A percentile compares a stretch with the other conserved stretches of the same genome.
Evolutionary conservation across 2,329 filamentous ascomycete species (phyloP).

Genomic region (Monosporascus sp.): DNA sequence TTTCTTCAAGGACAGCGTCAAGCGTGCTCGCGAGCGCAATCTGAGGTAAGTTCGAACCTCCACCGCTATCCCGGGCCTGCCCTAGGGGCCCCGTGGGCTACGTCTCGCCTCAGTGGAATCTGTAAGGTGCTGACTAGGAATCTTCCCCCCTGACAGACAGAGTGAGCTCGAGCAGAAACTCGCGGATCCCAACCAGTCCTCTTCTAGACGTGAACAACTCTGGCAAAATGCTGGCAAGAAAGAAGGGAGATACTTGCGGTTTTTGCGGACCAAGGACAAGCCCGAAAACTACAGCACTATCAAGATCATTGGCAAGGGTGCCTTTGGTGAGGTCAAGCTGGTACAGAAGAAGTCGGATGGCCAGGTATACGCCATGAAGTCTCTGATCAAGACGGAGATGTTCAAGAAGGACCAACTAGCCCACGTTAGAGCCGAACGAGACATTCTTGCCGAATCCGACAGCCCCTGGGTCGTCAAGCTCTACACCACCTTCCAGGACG

Average conservation of each 20-base stretch:
- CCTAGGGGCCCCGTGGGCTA: neutral
- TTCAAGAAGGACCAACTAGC: constrained; percentile 98
- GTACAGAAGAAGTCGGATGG: constrained; percentile 94
- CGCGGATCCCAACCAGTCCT: constrained; percentile 67
- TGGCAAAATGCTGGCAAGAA: constrained; percentile 79
- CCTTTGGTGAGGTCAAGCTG: constrained; percentile 96
- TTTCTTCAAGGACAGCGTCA: constrained; percentile 98
- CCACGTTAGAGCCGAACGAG: constrained; percentile 93
- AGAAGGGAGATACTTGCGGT: constrained; percentile 88
- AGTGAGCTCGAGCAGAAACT: constrained; percentile 87
- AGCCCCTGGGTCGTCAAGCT: constrained; percentile 99
- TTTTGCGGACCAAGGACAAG: constrained; percentile 87
- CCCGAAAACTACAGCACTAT: constrained; percentile 93
- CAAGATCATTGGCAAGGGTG: constrained; percentile 98
- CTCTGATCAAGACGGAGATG: constrained; percentile 98
- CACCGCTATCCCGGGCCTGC: neutral
- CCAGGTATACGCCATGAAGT: constrained; percentile 98
- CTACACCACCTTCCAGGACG: constrained; percentile 95
- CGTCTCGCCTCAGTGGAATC: neutral
- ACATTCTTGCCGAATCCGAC: constrained; percentile 97
- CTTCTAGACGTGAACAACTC: constrained; percentile 75
- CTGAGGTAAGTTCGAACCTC: constrained; percentile 59
- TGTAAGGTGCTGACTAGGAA: constrained; percentile 10
- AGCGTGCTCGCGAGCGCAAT: constrained; percentile 90
- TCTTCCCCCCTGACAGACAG: constrained; percentile 52